A percentile compares a stretch with the other conserved stretches of the same genome.
Evolutionary conservation across 306 rosid genomes (phyloP).

Genomic region (Gillenia trifoliata): DNA sequence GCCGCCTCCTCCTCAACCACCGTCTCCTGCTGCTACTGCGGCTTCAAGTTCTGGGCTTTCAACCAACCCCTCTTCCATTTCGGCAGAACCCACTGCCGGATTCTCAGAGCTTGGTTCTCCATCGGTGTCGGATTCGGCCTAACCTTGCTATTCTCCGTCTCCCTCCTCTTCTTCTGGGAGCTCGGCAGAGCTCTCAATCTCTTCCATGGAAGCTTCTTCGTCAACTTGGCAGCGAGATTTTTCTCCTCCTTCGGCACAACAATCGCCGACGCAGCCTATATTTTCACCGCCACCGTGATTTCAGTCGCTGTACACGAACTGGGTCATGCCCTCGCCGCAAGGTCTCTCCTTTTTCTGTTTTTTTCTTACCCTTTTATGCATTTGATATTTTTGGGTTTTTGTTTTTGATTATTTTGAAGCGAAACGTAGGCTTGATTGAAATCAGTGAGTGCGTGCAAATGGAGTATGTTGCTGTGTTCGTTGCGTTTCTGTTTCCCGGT

Average conservation of each 20-base stretch:
- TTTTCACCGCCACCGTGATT: slow-evolving; percentile 52
- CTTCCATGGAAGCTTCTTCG: slow-evolving; percentile 19
- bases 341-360: slow-evolving; percentile 40
- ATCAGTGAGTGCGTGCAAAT: too few species aligned
- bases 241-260: slow-evolving; percentile 11
- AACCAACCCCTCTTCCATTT: too few species aligned
- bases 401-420: slow-evolving; percentile 1
- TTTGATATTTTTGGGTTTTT: background rate
- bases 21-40: too few species aligned
- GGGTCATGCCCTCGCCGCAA: slow-evolving; percentile 83
- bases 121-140: slow-evolving; percentile 60
- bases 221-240: background rate
- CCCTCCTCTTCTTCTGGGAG: slow-evolving; percentile 55
- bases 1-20: too few species aligned
- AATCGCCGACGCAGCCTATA: slow-evolving; percentile 46
- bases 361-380: background rate
- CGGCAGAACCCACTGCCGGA: too few species aligned
- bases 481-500: too few species aligned
- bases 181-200: slow-evolving; percentile 42
- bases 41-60: too few species aligned
- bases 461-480: too few species aligned
- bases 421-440: slow-evolving; percentile 40
- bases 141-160: slow-evolving; percentile 39
- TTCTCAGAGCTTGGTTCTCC: too few species aligned
- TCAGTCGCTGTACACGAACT: slow-evolving; percentile 66